Base-by-base conservation (phyloP, 202 grass and related monocot species). In the Setaria italica region DNA sequence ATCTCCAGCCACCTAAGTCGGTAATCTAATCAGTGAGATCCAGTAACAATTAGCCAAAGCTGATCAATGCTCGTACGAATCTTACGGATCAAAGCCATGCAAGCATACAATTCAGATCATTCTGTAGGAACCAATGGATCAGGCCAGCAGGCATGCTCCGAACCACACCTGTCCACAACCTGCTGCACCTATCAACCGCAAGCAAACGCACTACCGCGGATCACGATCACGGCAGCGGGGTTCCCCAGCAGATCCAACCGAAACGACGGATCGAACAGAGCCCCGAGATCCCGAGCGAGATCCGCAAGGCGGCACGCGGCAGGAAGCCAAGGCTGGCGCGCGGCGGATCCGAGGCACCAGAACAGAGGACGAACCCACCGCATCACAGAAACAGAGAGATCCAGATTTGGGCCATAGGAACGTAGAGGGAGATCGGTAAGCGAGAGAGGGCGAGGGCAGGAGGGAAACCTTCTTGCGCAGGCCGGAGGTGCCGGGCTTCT, bases 401-500 rank as follows among this genome's bases (percentile, higher is more conserved):
- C 79, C 65, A 15, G 57, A 85, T 67, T 34, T 47, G 62, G 4
- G 0, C 0, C 9, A 34, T 69, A 73, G 11, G 3, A 60, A 53
- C 19, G 13, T 4, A 3, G 25, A 19, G 7, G 8, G 15, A n/a
- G 51, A 41, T 37, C 51, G 42, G 49, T 54, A 62, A 55, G 5
- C 49, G 16, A 17, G 48, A 19, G 21, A 37, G 19, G 15, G 54
- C 20, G 1, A 51, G 9, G 29, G 2, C 35, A 15, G 30, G 82
- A 46, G 13, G 43, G 39, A 33, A 54, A 99, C 97, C 97, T 96
- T 99, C 88, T 99, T 99, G 37, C 97, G 78, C 62, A 99, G 97
- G 71, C 97, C 97, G 67, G 97, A 99, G 42, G 97, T 99, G 34
- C 97, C 97, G 60, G 97, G 97, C 87, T 99, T 99, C 88, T 99